A percentile compares a stretch with the other conserved stretches of the same genome.
Conservation (phyloP, 2,329 filamentous ascomycete genomes). For the Furcasterigmium furcatum region DNA sequence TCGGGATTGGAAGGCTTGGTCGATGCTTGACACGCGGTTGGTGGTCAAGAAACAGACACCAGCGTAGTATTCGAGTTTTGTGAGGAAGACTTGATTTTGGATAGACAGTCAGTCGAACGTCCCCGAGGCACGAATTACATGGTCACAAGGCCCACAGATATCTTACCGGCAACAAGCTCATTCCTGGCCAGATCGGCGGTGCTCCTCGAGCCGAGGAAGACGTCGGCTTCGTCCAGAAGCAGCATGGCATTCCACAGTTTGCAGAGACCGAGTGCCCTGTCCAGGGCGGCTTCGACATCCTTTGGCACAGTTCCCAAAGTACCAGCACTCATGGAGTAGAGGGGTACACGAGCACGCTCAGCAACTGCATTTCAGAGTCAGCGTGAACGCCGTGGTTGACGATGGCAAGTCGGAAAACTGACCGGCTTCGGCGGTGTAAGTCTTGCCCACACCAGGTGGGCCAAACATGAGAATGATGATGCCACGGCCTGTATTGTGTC, state of each 20-base stretch:
- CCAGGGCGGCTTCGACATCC: slow-evolving; percentile 27
- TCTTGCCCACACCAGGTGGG: slow-evolving; percentile 47
- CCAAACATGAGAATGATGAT: slow-evolving; percentile 47
- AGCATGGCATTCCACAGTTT: slow-evolving; percentile 22
- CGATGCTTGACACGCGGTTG: slow-evolving; percentile 22
- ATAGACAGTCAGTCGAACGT: too few species aligned
- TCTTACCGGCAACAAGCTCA: slow-evolving; percentile 27
- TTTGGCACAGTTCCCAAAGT: slow-evolving; percentile 30
- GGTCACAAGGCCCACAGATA: slow-evolving; percentile 11
- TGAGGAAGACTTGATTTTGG: slow-evolving; percentile 23
- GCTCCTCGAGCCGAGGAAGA: slow-evolving; percentile 25
- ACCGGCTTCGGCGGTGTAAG: slow-evolving; percentile 41
- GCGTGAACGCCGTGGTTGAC: too few species aligned
- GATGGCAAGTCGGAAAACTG: background rate
- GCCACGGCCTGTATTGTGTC: slow-evolving; percentile 18
- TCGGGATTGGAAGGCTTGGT: slow-evolving; percentile 26
- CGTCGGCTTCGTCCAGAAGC: slow-evolving; percentile 24
- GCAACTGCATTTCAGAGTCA: slow-evolving; percentile 23
- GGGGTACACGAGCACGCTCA: slow-evolving; percentile 29
- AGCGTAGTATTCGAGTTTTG: slow-evolving; percentile 23
- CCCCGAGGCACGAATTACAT: slow-evolving; percentile 1
- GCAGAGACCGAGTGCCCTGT: slow-evolving; percentile 30
- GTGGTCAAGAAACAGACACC: slow-evolving; percentile 26
- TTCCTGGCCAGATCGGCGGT: slow-evolving; percentile 31
- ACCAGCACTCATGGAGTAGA: slow-evolving; percentile 35